A percentile compares a stretch with the other conserved stretches of the same genome.
Conservation (phyloP, 2,329 filamentous ascomycete species). For the Trichoderma citrinoviride region DNA sequence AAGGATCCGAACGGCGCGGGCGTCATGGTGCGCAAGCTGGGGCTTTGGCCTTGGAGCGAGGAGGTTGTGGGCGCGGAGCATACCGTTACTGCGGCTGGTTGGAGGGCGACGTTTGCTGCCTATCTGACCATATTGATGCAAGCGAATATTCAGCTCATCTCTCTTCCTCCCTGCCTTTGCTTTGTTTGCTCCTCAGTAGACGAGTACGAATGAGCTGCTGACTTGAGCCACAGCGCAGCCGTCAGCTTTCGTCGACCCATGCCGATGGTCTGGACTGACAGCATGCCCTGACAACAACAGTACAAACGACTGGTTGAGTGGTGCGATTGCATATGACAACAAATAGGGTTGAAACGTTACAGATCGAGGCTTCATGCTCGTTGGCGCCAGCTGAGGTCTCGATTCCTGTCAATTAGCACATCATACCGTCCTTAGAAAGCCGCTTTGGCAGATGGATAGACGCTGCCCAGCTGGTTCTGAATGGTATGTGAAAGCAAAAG, state of each 20-base stretch:
- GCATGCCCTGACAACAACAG: background rate
- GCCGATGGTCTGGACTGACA: background rate
- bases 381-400: background rate
- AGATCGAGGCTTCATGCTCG: background rate
- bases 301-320: background rate
- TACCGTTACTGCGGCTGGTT: background rate
- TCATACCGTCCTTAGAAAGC: background rate
- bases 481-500: background rate
- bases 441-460: background rate
- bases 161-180: background rate
- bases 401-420: background rate
- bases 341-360: background rate
- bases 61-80: background rate
- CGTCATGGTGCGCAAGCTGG: background rate
- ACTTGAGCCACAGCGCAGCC: background rate
- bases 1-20: background rate
- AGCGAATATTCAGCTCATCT: background rate
- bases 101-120: background rate
- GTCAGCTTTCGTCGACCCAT: background rate
- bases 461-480: background rate
- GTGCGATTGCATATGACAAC: background rate
- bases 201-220: background rate
- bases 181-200: background rate
- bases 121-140: background rate
- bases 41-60: slow-evolving; percentile 1